Evolutionary conservation across 495 filamentous ascomycete genomes (phyloP), one percentile per base, ranked within the genome.

Genomic region (Wilcoxina mikolae): DNA sequence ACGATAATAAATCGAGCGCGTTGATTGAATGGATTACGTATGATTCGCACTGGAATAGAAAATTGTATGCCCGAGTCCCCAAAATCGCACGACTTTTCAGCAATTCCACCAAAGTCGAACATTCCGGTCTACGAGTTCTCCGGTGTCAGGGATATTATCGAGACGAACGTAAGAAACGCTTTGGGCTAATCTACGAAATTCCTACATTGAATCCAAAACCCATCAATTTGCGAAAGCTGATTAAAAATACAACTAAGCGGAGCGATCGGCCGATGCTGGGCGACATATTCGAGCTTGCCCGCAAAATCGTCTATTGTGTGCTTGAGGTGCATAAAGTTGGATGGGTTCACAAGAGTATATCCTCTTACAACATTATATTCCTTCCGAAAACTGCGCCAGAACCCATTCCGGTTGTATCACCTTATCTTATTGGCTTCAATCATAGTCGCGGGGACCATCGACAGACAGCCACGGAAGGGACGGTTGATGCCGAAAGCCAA

Each of bases 341-440:
- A 10, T 58, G 56, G 56, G 3, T 58, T 11, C 56, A 58, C 39
- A 58, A 55, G 52, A 56, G 28, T 31, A 58, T 58, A 3, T 58
- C 56, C 26, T 45, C 56, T 4, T 25, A 17, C 25, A 58, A 22
- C 41, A 26, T 58, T 23, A 5, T 58, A 28, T 58, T 58, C 25
- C 54, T 38, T 7, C 17, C 24, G 2, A 3, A 15, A 17, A 3
- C 35, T 31, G 12, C 2, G 4, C 10, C 24, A 3, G 53, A 10
- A 3, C 17, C 10, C 7, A 5, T 35, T 7, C 9, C 11, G 26
- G 10, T 20, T n/a, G n/a, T n/a, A 45, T 17, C 4, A 35, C 56
- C 56, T 20, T 56, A 56, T 45, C 11, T 58, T 7, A 46, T 55
- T 38, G 56, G 56, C 9, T 56, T 58, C 35, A 31, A 58, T n/a